Evolutionary conservation across 441 rosid species (phyloP).

Genomic region (Gossypium gossypioides): DNA sequence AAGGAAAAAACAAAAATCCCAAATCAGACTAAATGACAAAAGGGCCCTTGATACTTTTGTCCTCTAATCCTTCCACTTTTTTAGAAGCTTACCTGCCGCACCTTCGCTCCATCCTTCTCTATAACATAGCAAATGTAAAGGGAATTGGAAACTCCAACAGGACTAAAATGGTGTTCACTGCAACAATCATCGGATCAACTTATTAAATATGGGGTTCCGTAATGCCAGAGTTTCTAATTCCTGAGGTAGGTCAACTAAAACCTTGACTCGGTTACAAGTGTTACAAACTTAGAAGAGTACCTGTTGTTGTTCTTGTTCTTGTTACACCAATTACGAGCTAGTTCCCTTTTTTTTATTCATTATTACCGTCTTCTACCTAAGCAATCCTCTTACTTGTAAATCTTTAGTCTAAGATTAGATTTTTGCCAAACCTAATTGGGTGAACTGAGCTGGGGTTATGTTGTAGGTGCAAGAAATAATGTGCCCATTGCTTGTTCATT

Average conservation of each 20-base stretch:
- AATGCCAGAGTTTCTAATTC: slow-evolving; percentile 20
- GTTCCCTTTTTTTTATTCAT: neutral
- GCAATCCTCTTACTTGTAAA: slow-evolving; percentile 23
- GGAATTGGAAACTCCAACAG: neutral
- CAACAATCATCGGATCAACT: slow-evolving; percentile 18
- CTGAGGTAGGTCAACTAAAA: slow-evolving; percentile 33
- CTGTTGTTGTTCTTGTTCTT: neutral
- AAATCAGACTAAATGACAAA: slow-evolving; percentile 11
- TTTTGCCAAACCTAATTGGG: slow-evolving; percentile 15
- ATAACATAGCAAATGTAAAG: neutral
- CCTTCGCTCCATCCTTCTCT: neutral
- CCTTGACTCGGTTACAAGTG: slow-evolving; percentile 14
- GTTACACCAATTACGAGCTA: slow-evolving; percentile 9
- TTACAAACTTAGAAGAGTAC: neutral
- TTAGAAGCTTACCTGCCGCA: neutral
- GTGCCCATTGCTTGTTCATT: slow-evolving; percentile 26
- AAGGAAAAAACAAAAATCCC: neutral
- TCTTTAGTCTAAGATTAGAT: slow-evolving; percentile 15
- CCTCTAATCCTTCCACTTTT: neutral
- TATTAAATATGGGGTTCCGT: slow-evolving; percentile 25
- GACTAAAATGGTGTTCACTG: neutral
- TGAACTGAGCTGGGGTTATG: slow-evolving; percentile 16
- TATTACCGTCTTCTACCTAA: slow-evolving; percentile 21
- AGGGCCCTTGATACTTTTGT: slow-evolving; percentile 16
- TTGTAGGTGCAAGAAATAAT: slow-evolving; percentile 24